Conservation (phyloP, 2,329 filamentous ascomycete species). For the Aspergillus sp. region DNA sequence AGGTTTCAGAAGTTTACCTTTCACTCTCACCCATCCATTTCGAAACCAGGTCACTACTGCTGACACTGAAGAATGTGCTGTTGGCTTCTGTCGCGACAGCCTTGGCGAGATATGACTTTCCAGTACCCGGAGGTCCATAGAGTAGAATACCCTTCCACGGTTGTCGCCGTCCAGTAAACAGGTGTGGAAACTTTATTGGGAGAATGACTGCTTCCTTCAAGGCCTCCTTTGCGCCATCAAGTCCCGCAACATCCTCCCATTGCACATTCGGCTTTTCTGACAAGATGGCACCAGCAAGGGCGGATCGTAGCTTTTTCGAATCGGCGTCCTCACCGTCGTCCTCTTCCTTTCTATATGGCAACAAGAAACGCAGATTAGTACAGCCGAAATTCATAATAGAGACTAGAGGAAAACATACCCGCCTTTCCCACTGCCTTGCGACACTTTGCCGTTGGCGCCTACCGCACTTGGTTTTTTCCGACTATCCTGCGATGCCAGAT, state of each 20-base stretch:
- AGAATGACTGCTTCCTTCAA: slow-evolving; percentile 96
- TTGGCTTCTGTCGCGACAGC: slow-evolving; percentile 98
- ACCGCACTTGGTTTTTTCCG: slow-evolving; percentile 54
- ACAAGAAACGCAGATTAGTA: slow-evolving; percentile 2
- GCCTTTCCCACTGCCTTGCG: slow-evolving; percentile 54
- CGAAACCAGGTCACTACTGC: slow-evolving; percentile 92
- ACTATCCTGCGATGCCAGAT: slow-evolving; percentile 66
- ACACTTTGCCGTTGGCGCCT: slow-evolving; percentile 51
- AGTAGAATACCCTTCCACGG: slow-evolving; percentile 98
- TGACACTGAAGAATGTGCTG: slow-evolving; percentile 98
- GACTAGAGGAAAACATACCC: slow-evolving; percentile 42
- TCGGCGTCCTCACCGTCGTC: slow-evolving; percentile 75
- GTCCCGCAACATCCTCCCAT: slow-evolving; percentile 96
- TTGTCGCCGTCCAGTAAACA: slow-evolving; percentile 94
- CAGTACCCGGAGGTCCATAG: slow-evolving; percentile 93
- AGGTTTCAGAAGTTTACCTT: slow-evolving; percentile 58
- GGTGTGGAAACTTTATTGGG: slow-evolving; percentile 95
- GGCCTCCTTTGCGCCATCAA: slow-evolving; percentile 93
- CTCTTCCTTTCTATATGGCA: slow-evolving; percentile 47
- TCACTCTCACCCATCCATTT: slow-evolving; percentile 99
- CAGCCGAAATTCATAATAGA: not conserved
- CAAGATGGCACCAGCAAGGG: slow-evolving; percentile 86
- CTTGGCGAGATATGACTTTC: slow-evolving; percentile 96
- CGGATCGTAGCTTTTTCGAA: slow-evolving; percentile 89
- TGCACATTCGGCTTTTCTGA: slow-evolving; percentile 94